These are phyloP conservation scores for Pseudocercospora macadamiae DNA, from an alignment of 2,329 filamentous ascomycete genomes.

Conservation along the genomic window DNA sequence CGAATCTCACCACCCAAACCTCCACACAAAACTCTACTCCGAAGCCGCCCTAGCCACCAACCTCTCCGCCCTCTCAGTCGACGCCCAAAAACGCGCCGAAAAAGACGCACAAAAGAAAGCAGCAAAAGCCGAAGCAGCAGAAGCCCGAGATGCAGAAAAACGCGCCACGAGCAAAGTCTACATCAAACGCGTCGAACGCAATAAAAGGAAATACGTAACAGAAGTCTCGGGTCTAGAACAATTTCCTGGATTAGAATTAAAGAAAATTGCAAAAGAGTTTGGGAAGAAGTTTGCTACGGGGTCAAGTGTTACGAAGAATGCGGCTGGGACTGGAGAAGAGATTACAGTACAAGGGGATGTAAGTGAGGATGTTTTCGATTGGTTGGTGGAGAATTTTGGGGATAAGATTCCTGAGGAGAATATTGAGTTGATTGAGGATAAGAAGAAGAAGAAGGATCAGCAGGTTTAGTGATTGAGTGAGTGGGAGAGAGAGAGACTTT, in stretches of 20 bases:
- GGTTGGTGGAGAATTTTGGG: conserved; percentile 83
- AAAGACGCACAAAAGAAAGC: conserved; percentile 98
- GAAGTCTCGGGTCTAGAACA: conserved; percentile 87
- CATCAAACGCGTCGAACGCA: conserved; percentile 96
- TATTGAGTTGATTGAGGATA: conserved; percentile 91
- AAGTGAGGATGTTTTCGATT: conserved; percentile 91
- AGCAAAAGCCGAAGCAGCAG: conserved; percentile 85
- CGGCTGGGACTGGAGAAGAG: conserved; percentile 73
- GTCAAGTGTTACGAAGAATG: conserved; percentile 83
- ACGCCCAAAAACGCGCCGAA: conserved; percentile 89
- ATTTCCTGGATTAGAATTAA: conserved; percentile 88
- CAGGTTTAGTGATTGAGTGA: conserved; percentile 12
- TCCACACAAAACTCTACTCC: conserved; percentile 84
- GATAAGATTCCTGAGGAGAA: conserved; percentile 86
- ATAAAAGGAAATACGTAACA: conserved; percentile 97
- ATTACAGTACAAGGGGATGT: conserved; percentile 98
- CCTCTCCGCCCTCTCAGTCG: conserved; percentile 81
- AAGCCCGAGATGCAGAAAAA: conserved; percentile 79
- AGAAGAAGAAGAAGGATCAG: conserved; percentile 73
- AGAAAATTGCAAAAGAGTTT: conserved; percentile 79
- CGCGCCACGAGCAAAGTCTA: conserved; percentile 80
- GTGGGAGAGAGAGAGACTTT: neutral
- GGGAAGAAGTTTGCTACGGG: conserved; percentile 99
- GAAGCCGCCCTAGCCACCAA: conserved; percentile 74
- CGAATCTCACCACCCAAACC: conserved; percentile 68